phyloP scores from a whole-genome alignment of 495 filamentous ascomycete species.

The Entonaema liquescens region DNA sequence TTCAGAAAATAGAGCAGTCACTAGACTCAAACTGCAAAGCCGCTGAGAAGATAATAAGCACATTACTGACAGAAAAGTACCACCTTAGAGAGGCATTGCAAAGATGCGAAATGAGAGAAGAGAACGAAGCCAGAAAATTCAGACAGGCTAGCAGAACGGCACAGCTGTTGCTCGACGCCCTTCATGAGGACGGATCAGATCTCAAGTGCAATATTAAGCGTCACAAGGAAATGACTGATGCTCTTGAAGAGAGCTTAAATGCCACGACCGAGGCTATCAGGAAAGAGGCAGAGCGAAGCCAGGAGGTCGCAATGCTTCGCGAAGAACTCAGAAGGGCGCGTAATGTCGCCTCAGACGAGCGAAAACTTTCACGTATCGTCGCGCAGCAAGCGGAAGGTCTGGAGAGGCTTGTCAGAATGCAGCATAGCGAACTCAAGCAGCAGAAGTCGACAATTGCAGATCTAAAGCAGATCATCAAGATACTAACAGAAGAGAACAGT shows the following conservation, averaged over 20 bases:
- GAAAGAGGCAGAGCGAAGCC: neutral
- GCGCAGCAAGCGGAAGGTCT: conserved; percentile 13
- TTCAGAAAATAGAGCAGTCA: neutral
- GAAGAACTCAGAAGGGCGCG: conserved; percentile 4
- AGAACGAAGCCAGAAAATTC: neutral
- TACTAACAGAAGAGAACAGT: conserved; percentile 4
- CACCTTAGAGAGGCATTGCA: conserved; percentile 1
- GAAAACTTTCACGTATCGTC: conserved; percentile 1
- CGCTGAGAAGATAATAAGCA: conserved; percentile 5
- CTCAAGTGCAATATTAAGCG: neutral
- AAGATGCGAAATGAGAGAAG: neutral
- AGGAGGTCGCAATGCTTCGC: neutral
- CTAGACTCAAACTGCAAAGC: neutral
- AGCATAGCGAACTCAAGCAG: conserved; percentile 27
- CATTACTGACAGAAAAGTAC: neutral
- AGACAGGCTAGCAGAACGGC: neutral
- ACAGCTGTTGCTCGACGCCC: neutral
- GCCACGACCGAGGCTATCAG: neutral
- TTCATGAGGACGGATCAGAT: neutral
- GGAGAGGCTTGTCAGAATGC: neutral
- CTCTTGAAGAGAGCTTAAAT: neutral
- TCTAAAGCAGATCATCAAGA: neutral
- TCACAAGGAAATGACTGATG: neutral
- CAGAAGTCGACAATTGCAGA: neutral
- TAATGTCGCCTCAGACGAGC: neutral